Evolutionary conservation across 2,329 filamentous ascomycete genomes (phyloP), one percentile per base, ranked within the genome.

Genomic region (Ophiosphaerella korrae): DNA sequence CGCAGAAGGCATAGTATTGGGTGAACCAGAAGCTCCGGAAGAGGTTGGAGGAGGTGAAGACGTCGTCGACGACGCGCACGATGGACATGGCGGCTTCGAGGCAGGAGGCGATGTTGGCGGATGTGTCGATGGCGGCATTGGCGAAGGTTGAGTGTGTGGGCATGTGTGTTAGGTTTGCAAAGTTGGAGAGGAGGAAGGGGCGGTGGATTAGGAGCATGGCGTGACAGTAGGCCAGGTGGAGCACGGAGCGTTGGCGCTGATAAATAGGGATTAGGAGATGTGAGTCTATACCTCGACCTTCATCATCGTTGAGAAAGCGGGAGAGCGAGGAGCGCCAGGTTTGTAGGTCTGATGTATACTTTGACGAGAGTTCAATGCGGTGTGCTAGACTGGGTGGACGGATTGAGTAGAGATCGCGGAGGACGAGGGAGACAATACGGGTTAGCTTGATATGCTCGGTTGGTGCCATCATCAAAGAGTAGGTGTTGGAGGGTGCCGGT

Each of bases 181-280:
- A 75, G 55, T 74, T 74, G 21, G 71, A 70, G 0, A 85, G 72
- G 0, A 85, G 73, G 38, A 84, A 82, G 0, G 80, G 78, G 0
- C 83, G 77, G 40, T 82, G 83, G 6, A 81, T 77, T 14, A 85
- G 76, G 61, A 86, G 82, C 7, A 82, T 73, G 2, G 82, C 80
- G 45, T 85, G 83, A 4, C 76, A 78, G 54, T 84, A 79, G 0
- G 81, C 81, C 0, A 85, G 70, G 34, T 78, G 80, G 8, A 85
- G 66, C 1, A 83, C 81, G 0, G 75, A 79, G 2, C 81, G 78
- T 54, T 85, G 82, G 3, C 80, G 72, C 46, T 80, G 76, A 55
- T 80, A 82, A n/a, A 79, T 73, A 1, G 79, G 75, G 29, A 80
- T 77, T 7, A 80, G 63, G 46, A 76, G 73, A 4, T 73, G 76